Percentiles rank a stretch among this genome's conserved stretches.
These are phyloP conservation scores for Boletus subparvulus DNA, from an alignment of 768 basidiomycete genomes.

Conservation along the genomic window DNA sequence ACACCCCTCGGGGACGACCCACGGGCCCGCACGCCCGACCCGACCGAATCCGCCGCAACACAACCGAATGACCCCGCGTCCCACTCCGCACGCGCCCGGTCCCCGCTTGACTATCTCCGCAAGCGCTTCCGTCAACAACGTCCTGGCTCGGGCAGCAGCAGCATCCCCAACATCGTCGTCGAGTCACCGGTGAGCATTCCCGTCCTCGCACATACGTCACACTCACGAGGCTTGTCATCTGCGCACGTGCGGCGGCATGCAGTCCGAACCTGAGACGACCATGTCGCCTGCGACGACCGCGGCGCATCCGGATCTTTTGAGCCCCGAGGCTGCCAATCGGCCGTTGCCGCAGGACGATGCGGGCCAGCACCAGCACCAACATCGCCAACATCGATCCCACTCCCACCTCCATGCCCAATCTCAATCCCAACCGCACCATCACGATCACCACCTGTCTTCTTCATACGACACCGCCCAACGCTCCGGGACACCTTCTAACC, in stretches of 20 bases:
- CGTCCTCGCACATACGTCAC: not conserved
- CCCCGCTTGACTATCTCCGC: constrained; percentile 25
- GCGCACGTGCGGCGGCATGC: not conserved
- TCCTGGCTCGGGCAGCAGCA: constrained; percentile 31
- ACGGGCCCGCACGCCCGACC: not conserved
- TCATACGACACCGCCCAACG: constrained; percentile 2
- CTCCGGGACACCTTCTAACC: constrained; percentile 8
- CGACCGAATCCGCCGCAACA: constrained; percentile 1
- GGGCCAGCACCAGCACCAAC: not conserved
- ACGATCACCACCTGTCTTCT: not conserved
- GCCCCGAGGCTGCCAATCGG: constrained; percentile 41
- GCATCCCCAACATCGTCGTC: constrained; percentile 43
- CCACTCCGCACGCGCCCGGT: constrained; percentile 13
- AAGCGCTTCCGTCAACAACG: constrained; percentile 32
- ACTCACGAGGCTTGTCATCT: not conserved
- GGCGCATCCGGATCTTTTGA: constrained; percentile 42
- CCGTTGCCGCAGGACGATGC: constrained; percentile 24
- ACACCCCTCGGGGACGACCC: constrained; percentile 13
- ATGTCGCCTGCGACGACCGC: constrained; percentile 31
- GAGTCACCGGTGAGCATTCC: constrained; percentile 45
- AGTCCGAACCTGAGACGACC: constrained; percentile 43
- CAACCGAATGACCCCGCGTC: constrained; percentile 3
- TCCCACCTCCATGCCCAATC: not conserved
- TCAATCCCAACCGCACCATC: not conserved
- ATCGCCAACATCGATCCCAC: not conserved